Evolutionary conservation across 2,329 filamentous ascomycete species (phyloP), one percentile per base, ranked within the genome.

Genomic region (Ilyonectria robusta): DNA sequence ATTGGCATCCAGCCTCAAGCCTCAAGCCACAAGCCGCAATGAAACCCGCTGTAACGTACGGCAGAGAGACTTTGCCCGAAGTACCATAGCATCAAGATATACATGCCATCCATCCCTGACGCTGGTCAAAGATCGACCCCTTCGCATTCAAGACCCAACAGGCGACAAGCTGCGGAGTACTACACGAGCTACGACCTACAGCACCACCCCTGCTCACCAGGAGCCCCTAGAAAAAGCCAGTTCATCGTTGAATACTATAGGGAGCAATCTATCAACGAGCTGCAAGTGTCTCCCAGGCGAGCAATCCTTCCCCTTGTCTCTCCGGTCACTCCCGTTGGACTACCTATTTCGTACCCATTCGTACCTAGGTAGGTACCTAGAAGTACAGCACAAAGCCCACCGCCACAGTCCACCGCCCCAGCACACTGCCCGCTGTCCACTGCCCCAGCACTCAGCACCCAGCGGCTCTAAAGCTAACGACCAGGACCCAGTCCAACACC

Each of bases 401-500:
- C 31, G 31, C 26, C 26, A 26, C 26, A 26, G 26, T 26, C 26
- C 26, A 26, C 26, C 26, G 26, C 26, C 37, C 37, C 37, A 40
- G 46, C 42, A 35, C 53, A 50, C 50, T 42, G 33, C 46, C 62
- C 57, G 46, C 23, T 33, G 46, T 37, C 60, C 61, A 44, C 61
- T 51, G 46, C 35, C 35, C 40, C 48, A 26, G 17, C 42, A 33
- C 48, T 26, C 17, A 35, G 26, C 47, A 53, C 57, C 58, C 40
- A 50, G 56, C 58, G 71, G 69, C 64, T 65, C 50, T 48, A 66
- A 50, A 59, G 59, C 71, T 70, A 66, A 64, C 59, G 59, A 53
- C 55, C 55, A 59, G 66, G 55, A 61, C 68, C 71, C 69, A 70
- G 71, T 63, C 64, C 53, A 70, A 68, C 74, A 73, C 73, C 73